These are phyloP conservation scores for Insectozyma bohioensis DNA, from an alignment of 1,139 yeast species.

Conservation along the genomic window DNA sequence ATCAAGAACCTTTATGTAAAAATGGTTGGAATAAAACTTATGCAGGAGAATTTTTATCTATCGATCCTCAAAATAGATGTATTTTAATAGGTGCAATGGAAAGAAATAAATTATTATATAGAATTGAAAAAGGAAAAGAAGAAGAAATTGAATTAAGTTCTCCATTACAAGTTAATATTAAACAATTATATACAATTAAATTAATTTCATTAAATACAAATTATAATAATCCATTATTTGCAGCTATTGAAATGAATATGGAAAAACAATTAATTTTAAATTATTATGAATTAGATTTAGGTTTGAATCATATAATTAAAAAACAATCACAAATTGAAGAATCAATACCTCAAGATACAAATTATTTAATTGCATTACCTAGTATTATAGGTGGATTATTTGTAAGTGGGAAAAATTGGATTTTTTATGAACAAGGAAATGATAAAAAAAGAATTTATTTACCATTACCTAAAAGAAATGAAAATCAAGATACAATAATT, in stretches of 20 bases:
- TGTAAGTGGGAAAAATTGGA: slow-evolving; percentile 35
- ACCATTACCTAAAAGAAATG: slow-evolving; percentile 48
- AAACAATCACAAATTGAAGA: slow-evolving; percentile 40
- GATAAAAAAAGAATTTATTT: slow-evolving; percentile 13
- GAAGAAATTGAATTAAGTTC: slow-evolving; percentile 55
- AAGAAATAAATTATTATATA: slow-evolving; percentile 64
- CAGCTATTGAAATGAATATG: slow-evolving; percentile 61
- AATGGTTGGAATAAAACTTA: slow-evolving; percentile 72
- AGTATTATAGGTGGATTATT: slow-evolving; percentile 36
- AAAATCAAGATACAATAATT: slow-evolving; percentile 33
- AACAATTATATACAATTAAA: slow-evolving; percentile 53
- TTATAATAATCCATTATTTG: slow-evolving; percentile 81
- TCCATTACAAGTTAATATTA: slow-evolving; percentile 68
- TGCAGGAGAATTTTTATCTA: slow-evolving; percentile 75
- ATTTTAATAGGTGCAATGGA: slow-evolving; percentile 72
- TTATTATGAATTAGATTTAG: slow-evolving; percentile 82
- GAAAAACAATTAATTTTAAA: slow-evolving; percentile 34
- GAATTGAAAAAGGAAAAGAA: slow-evolving; percentile 29
- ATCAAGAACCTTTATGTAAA: slow-evolving; percentile 71
- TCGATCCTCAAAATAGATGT: slow-evolving; percentile 76
- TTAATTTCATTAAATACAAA: slow-evolving; percentile 69
- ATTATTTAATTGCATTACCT: slow-evolving; percentile 35
- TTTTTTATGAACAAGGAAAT: slow-evolving; percentile 24
- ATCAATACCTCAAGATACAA: slow-evolving; percentile 32
- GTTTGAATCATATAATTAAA: slow-evolving; percentile 72